Percentiles rank a stretch among this genome's conserved stretches.
phyloP scores from a whole-genome alignment of 768 basidiomycete species.

The Cyclocybe aegerita region DNA sequence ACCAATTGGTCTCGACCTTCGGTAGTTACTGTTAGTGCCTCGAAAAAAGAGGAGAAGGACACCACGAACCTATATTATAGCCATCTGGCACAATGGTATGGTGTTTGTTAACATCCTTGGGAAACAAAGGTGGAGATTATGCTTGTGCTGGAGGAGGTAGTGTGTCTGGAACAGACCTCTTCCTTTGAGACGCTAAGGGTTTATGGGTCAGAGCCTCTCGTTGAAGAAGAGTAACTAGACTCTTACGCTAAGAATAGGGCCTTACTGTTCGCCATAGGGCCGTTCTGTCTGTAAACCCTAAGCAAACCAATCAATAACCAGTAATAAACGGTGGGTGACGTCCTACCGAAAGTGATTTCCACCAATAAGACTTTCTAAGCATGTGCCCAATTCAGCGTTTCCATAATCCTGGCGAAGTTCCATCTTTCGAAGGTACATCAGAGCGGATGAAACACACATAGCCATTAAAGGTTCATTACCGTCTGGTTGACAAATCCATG shows the following conservation, averaged over 20 bases:
- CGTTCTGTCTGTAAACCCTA: conserved; percentile 61
- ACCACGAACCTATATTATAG: conserved; percentile 29
- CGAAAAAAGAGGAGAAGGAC: not conserved
- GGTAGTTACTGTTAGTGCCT: not conserved
- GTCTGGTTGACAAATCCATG: conserved; percentile 55
- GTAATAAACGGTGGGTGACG: not conserved
- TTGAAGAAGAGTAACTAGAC: not conserved
- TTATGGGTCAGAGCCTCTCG: not conserved
- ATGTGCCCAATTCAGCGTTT: conserved; percentile 63
- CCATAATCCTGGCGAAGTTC: conserved; percentile 79
- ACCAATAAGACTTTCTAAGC: conserved; percentile 74
- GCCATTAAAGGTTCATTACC: conserved; percentile 32
- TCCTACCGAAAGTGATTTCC: conserved; percentile 79
- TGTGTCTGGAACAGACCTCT: conserved; percentile 21
- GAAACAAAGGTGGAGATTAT: not conserved
- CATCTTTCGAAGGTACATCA: conserved; percentile 30
- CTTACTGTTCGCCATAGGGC: conserved; percentile 39
- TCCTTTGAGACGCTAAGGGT: conserved; percentile 33
- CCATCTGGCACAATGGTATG: conserved; percentile 34
- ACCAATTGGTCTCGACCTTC: conserved; percentile 30
- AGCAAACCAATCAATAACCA: not conserved
- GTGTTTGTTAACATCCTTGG: conserved; percentile 23
- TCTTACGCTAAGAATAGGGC: conserved; percentile 54
- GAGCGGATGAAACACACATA: not conserved
- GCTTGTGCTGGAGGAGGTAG: not conserved